Evolutionary conservation across 2,329 filamentous ascomycete genomes (phyloP), one percentile per base, ranked within the genome.

Genomic region (Hypocrella siamensis): DNA sequence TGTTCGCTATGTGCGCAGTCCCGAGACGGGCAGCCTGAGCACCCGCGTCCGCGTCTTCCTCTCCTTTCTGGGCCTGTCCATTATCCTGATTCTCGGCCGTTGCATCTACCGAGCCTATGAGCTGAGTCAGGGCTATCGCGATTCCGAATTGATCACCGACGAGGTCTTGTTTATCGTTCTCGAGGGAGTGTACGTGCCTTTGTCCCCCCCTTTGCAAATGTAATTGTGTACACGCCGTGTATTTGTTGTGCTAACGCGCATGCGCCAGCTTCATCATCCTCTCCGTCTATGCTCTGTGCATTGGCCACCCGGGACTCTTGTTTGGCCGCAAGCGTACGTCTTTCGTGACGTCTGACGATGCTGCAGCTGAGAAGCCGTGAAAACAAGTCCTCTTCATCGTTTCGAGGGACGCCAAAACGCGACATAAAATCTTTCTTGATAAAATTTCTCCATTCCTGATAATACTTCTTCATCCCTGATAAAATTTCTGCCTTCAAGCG

Each of bases 101-200:
- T 75, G 67, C 39, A 59, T 67, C 8, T 79, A 73, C 47, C 63
- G 76, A 33, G 70, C 77, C 26, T 70, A 70, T 8, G 76, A 81
- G 52, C 49, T 80, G 37, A 69, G 65, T 38, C 56, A 73, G 25
- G 75, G 75, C 2, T 80, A 74, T 54, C 56, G 44, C 5, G 26
- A 48, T 17, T 73, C 70, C 0, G 46, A 56, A 5, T 48, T 77
- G 34, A 67, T 76, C 26, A 54, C 54, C 4, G 44, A 71, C 26
- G 51, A 73, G 43, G 49, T 47, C 0, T 44, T 65, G 3, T 72
- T 73, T 38, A 69, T 71, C 38, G 62, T 51, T 0, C 52, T 73
- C 1, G 68, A 73, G 51, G 65, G 63, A 48, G 54, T 55, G 57
- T 60, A 44, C 40, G 54, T 49, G 10, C 5, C 17, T 19, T 3